These are phyloP conservation scores for Xylaria hypoxylon DNA, from an alignment of 2,329 filamentous ascomycete species.

Conservation along the genomic window DNA sequence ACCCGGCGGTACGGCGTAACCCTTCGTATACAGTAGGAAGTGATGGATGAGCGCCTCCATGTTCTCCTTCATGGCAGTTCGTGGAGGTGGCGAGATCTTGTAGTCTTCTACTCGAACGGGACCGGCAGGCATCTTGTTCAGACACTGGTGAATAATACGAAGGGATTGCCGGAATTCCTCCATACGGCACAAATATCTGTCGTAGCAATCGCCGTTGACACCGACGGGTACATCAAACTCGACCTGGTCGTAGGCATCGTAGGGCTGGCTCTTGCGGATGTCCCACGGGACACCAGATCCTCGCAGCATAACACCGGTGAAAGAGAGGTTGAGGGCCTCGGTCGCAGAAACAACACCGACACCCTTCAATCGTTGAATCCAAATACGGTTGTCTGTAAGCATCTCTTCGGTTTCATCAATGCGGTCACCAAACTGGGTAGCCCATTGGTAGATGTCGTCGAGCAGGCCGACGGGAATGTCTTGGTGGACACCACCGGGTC, in stretches of 20 bases:
- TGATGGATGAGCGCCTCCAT: conserved; percentile 99
- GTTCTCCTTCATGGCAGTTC: conserved; percentile 99
- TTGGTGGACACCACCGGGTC: conserved; percentile 95
- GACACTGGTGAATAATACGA: conserved; percentile 97
- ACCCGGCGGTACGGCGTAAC: conserved; percentile 94
- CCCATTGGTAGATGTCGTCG: conserved; percentile 99
- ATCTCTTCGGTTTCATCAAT: conserved; percentile 99
- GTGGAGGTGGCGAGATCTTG: conserved; percentile 96
- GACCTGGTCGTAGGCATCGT: conserved; percentile 97
- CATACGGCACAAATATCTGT: conserved; percentile 99
- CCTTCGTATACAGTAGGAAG: conserved; percentile 98
- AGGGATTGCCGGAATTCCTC: conserved; percentile 99
- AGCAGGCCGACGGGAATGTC: conserved; percentile 93
- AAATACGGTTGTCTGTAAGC: conserved; percentile 99
- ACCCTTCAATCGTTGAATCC: conserved; percentile 92
- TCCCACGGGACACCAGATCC: conserved; percentile 97
- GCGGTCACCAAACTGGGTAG: conserved; percentile 97
- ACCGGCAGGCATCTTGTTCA: conserved; percentile 98
- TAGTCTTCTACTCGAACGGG: conserved; percentile 98
- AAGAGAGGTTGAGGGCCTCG: conserved; percentile 96
- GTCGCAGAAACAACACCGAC: conserved; percentile 90
- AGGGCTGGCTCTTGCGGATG: conserved; percentile 94
- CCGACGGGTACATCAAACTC: conserved; percentile 98
- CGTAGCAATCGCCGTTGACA: conserved; percentile 98
- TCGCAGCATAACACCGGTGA: conserved; percentile 97